These are phyloP conservation scores for Microcyclospora tardicrescens DNA, from an alignment of 2,329 filamentous ascomycete species.

Conservation along the genomic window DNA sequence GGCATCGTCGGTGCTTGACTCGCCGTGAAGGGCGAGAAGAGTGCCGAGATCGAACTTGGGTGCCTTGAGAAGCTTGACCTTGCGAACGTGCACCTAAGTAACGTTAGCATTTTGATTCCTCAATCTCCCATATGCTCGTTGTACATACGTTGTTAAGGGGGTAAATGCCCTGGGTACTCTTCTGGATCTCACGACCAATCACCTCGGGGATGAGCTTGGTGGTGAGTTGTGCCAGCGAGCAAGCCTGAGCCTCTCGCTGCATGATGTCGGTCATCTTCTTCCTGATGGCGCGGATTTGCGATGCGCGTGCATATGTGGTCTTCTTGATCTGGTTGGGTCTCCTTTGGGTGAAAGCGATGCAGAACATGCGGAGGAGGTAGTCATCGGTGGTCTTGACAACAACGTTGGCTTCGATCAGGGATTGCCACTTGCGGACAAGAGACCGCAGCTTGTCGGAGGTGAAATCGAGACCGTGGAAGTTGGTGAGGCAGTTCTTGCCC, in stretches of 20 bases:
- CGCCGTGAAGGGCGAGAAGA: constrained; percentile 91
- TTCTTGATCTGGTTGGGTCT: constrained; percentile 99
- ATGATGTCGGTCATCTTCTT: constrained; percentile 99
- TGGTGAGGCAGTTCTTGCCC: constrained; percentile 99
- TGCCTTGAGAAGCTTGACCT: constrained; percentile 97
- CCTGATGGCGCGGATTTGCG: constrained; percentile 94
- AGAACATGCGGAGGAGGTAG: constrained; percentile 97
- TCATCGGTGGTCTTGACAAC: constrained; percentile 99
- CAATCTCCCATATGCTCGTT: no score
- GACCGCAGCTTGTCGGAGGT: constrained; percentile 99
- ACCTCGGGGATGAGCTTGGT: constrained; percentile 99
- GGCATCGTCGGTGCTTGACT: constrained; percentile 89
- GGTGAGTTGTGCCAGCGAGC: constrained; percentile 90
- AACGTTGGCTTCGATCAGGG: constrained; percentile 97
- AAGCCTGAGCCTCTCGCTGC: constrained; percentile 83
- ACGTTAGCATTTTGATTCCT: constrained; percentile 21
- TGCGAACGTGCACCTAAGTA: constrained; percentile 89
- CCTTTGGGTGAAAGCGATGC: constrained; percentile 98
- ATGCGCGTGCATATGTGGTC: constrained; percentile 95
- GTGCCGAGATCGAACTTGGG: constrained; percentile 99
- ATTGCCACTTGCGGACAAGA: constrained; percentile 98
- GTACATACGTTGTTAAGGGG: constrained; percentile 92
- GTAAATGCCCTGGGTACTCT: constrained; percentile 98
- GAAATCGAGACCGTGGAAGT: constrained; percentile 99
- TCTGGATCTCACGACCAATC: constrained; percentile 99